phyloP scores from a whole-genome alignment of 768 basidiomycete genomes.

The Leccinum sublutescens region DNA sequence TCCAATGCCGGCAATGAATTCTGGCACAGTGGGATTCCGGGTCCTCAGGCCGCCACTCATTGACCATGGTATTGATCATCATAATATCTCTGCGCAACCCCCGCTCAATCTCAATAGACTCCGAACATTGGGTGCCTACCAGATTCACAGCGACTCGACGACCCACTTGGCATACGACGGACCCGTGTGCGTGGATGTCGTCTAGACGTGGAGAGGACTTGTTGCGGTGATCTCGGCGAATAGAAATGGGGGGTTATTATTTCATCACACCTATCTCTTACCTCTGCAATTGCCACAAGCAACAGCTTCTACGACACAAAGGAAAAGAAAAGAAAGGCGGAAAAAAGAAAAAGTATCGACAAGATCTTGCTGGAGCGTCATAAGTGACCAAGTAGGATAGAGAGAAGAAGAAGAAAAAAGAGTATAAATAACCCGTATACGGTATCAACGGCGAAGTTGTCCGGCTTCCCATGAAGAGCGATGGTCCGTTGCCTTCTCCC shows the following conservation, averaged over 20 bases:
- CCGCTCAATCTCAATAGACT: too few species aligned
- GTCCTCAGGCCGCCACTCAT: too few species aligned
- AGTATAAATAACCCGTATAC: conserved; percentile 4
- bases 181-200: too few species aligned
- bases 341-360: background rate
- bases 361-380: background rate
- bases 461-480: conserved; percentile 10
- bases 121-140: too few species aligned
- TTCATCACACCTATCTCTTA: background rate
- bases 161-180: too few species aligned
- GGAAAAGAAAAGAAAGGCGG: background rate
- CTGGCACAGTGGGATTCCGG: conserved; percentile 27
- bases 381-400: background rate
- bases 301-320: background rate
- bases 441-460: conserved; percentile 24
- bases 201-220: too few species aligned
- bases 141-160: too few species aligned
- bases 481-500: conserved; percentile 10
- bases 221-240: background rate
- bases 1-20: too few species aligned
- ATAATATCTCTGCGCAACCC: too few species aligned
- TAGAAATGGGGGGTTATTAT: background rate
- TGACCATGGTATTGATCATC: too few species aligned
- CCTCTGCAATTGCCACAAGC: background rate
- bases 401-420: background rate